Evolutionary conservation across 2,329 filamentous ascomycete genomes (phyloP), one percentile per base, ranked within the genome.

Genomic region (Penicillium vulpinum): DNA sequence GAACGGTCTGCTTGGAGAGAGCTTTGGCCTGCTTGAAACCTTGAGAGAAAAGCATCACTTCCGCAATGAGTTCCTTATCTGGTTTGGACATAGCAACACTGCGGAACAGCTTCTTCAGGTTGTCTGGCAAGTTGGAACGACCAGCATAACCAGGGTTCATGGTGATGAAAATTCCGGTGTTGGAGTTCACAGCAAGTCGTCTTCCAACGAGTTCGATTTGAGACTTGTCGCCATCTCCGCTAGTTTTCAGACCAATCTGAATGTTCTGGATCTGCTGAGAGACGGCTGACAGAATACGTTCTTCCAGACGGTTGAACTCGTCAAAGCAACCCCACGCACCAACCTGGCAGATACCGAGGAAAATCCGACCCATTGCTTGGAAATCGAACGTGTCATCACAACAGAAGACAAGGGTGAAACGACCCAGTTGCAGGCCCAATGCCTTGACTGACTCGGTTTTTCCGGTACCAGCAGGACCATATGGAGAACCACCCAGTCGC

Each of bases 241-340:
- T 88, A 72, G 93, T 91, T 73, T 92, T 92, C 53, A 99, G 81
- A 56, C 95, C 94, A 62, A 97, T 86, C 75, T 99, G 94, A 61
- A 99, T 99, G 72, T 99, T 99, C 72, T 99, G 94, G 51, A 99
- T 96, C 73, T 99, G 95, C 75, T 99, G 94, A 21, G 95, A 99
- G 16, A 99, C 95, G 18, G 94, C 94, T 43, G 95, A 99, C 59
- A 99, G 78, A 59, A 99, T 99, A 62, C 94, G 88, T 78, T 99
- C 94, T 70, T 99, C 94, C 21, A 99, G 82, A 83, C 94, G 90
- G 77, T 99, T 99, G 82, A 99, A 99, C 80, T 99, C 94, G 71
- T 99, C 94, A 76, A 99, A 99, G 80, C 94, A 99, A 69, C 95
- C 95, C 94, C 94, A 99, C 5, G 94, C 94, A 73, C 94, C 94